A percentile compares a stretch with the other conserved stretches of the same genome.
Conservation (phyloP, 352 stramenopile genomes). For the Globisporangium ultimum region DNA sequence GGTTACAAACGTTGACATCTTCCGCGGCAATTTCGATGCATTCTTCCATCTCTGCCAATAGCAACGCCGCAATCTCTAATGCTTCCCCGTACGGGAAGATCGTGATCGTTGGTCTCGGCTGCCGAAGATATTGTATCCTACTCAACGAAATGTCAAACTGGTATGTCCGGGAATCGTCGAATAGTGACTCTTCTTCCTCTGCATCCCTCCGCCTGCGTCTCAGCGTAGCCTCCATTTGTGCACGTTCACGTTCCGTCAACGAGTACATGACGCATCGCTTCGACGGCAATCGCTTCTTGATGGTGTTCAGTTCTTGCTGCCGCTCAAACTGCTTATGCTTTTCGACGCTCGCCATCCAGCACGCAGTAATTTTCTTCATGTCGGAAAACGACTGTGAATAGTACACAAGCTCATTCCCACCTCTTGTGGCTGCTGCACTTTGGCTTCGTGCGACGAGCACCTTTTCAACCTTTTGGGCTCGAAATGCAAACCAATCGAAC, state of each 20-base stretch:
- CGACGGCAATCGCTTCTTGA: constrained; percentile 18
- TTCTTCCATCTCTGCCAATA: constrained; percentile 25
- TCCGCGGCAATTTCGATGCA: constrained; percentile 24
- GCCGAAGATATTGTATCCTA: constrained; percentile 10
- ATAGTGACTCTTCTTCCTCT: constrained; percentile 18
- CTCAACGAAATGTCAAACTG: constrained; percentile 19
- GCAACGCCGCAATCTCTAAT: not conserved
- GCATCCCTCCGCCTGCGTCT: constrained; percentile 15
- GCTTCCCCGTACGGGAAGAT: not conserved
- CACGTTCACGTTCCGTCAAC: constrained; percentile 14
- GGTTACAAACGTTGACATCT: constrained; percentile 25
- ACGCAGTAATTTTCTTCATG: constrained; percentile 40
- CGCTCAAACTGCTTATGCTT: constrained; percentile 11
- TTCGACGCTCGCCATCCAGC: constrained; percentile 35
- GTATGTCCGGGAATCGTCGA: constrained; percentile 26
- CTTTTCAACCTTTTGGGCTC: constrained; percentile 7
- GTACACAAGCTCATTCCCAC: constrained; percentile 33
- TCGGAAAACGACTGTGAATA: constrained; percentile 46
- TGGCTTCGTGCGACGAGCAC: not conserved
- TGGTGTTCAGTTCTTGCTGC: constrained; percentile 15
- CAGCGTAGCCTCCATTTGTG: constrained; percentile 5
- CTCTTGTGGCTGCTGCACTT: not conserved
- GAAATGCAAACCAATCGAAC: constrained; percentile 33
- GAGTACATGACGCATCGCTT: constrained; percentile 29
- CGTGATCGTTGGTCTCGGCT: constrained; percentile 10